Base-by-base conservation (phyloP, 2,329 filamentous ascomycete genomes). In the Colletotrichum sojae region DNA sequence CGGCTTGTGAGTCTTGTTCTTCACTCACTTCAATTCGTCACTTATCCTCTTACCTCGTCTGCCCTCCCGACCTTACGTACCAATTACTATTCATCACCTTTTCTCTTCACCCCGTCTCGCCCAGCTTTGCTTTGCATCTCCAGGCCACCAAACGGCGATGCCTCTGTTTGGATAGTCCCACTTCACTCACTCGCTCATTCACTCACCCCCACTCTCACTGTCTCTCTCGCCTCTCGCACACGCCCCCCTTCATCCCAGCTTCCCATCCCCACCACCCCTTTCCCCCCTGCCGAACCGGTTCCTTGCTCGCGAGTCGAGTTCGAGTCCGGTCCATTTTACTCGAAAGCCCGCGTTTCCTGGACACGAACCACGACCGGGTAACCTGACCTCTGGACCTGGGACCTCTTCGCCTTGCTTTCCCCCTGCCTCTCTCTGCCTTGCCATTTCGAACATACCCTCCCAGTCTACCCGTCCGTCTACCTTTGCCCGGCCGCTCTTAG, bases 221-320 rank as follows among this genome's bases (percentile, higher is more conserved):
- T 46, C 13, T n/a, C 16, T 18, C 16, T 46, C 45, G 49, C 22
- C 22, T 18, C 22, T 46, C 52, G 52, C 43, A 25, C 62, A 15
- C 66, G 12, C 53, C 59, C 66, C 45, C 25, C n/a, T 27, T 13
- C 61, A 39, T 36, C 25, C 39, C 40, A 54, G 25, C 36, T 46
- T 13, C 60, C 22, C 18, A 45, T 39, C 54, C 48, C 51, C 27
- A 31, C 43, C 61, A 59, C 49, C 52, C 45, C 53, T 53, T 56
- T 46, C 22, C 51, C 45, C 63, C 46, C 56, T 63, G 56, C 66
- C 51, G 54, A 39, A 22, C 46, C 52, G 25, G 20, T 39, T 45
- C 52, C 63, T 67, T 43, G 40, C 40, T 49, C 49, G 27, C 53
- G 59, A 62, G 49, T 63, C 61, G 54, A 69, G 61, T 60, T 18